phyloP scores from a whole-genome alignment of 2,329 filamentous ascomycete species.

The Diaporthe sp. region DNA sequence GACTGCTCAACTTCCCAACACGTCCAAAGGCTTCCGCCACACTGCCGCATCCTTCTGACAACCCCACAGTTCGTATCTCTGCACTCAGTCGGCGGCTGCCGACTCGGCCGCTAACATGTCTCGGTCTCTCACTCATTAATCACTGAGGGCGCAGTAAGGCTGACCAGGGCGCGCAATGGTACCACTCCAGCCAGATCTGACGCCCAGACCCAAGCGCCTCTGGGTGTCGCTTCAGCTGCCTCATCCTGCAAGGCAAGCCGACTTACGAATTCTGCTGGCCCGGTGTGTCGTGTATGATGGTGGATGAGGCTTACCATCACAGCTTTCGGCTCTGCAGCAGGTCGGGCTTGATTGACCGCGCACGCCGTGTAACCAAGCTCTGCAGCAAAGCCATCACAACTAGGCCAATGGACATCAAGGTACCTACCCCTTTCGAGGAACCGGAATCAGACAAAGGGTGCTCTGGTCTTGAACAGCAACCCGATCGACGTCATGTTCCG shows the following conservation, averaged over 20 bases:
- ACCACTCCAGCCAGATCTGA: neutral
- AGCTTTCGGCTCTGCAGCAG: slow-evolving; percentile 16
- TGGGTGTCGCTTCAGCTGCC: neutral
- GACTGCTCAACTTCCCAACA: neutral
- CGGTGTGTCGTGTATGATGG: neutral
- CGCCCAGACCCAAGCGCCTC: neutral
- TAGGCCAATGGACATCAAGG: slow-evolving; percentile 3
- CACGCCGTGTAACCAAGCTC: slow-evolving; percentile 25
- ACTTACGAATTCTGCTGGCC: neutral
- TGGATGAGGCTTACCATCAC: slow-evolving; percentile 23
- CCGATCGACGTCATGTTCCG: slow-evolving; percentile 16
- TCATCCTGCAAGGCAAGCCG: neutral
- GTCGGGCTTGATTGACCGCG: neutral
- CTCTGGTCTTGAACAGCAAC: slow-evolving; percentile 6
- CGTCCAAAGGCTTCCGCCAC: neutral
- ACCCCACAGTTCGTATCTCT: neutral
- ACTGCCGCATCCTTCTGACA: neutral
- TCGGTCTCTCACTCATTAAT: slow-evolving; percentile 4
- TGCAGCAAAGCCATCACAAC: neutral
- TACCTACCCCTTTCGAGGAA: slow-evolving; percentile 14
- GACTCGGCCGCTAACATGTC: slow-evolving; percentile 27
- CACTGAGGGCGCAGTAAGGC: slow-evolving; percentile 6
- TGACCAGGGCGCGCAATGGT: slow-evolving; percentile 17
- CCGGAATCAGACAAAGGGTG: slow-evolving; percentile 23
- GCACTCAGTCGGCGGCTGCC: neutral